phyloP scores from a whole-genome alignment of 345 rosid genomes.

The Mallotus nudiflorus region DNA sequence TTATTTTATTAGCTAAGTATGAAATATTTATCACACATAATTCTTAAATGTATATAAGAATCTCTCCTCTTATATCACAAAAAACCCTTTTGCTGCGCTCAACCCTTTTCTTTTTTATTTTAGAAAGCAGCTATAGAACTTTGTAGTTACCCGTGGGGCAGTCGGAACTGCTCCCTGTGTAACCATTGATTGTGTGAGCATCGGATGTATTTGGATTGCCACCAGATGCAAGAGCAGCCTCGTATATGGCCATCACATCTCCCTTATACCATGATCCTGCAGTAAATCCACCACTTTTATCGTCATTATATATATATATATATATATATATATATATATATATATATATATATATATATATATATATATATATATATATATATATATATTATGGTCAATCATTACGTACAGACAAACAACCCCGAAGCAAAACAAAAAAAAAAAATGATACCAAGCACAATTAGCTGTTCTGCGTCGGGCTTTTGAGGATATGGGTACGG shows the following conservation, averaged over 20 bases:
- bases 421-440: not conserved
- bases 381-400: too few relatives aligned
- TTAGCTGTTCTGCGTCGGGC: constrained; percentile 15
- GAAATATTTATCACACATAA: too few relatives aligned
- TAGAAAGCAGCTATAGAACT: not conserved
- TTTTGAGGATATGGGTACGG: constrained; percentile 23
- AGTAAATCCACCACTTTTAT: too few relatives aligned
- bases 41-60: too few relatives aligned
- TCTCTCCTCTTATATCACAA: too few relatives aligned
- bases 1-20: not conserved
- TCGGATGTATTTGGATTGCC: constrained; percentile 38
- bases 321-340: too few relatives aligned
- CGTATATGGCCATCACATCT: constrained; percentile 28
- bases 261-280: constrained; percentile 45
- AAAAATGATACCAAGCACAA: constrained; percentile 16
- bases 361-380: too few relatives aligned
- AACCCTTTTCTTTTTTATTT: not conserved
- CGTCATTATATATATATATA: too few relatives aligned
- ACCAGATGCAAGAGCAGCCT: constrained; percentile 17
- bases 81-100: too few relatives aligned
- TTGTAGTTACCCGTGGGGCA: constrained; percentile 5
- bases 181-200: constrained; percentile 56
- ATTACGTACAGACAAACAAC: not conserved
- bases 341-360: too few relatives aligned
- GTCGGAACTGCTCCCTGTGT: constrained; percentile 48